These are phyloP conservation scores for Kitagawia praeruptora DNA, from an alignment of 129 eudicot species.

Conservation along the genomic window DNA sequence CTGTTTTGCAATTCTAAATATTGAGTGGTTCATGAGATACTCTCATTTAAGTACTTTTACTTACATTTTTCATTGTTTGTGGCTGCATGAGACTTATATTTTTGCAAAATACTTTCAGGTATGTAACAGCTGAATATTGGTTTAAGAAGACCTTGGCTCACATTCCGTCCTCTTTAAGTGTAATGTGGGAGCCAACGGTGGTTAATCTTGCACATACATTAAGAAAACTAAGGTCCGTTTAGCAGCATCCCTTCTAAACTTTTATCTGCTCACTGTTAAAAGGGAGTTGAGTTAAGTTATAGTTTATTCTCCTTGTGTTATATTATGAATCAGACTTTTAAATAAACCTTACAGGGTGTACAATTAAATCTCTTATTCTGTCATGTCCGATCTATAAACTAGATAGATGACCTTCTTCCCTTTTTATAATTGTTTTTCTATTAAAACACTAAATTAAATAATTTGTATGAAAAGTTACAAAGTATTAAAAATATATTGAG, in stretches of 20 bases:
- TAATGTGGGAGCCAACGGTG: slow-evolving; percentile 92
- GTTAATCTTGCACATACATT: slow-evolving; percentile 91
- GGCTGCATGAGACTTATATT: not conserved
- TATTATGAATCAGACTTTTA: not conserved
- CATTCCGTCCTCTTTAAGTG: slow-evolving; percentile 64
- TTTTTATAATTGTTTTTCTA: not conserved
- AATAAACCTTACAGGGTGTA: not conserved
- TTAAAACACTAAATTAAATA: too few relatives aligned
- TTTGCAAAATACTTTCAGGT: slow-evolving; percentile 41
- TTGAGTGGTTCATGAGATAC: not conserved
- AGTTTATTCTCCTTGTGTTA: not conserved
- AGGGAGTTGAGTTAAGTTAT: not conserved
- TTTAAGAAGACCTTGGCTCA: slow-evolving; percentile 80
- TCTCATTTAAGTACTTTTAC: not conserved
- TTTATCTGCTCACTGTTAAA: not conserved
- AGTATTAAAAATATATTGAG: not conserved
- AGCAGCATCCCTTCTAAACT: not conserved
- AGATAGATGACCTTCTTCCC: not conserved
- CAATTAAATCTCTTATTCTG: not conserved
- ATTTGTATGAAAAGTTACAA: not conserved
- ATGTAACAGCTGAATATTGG: slow-evolving; percentile 77
- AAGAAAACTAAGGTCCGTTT: slow-evolving; percentile 65
- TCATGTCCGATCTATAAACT: not conserved
- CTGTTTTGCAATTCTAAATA: not conserved
- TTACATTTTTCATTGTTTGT: not conserved